Evolutionary conservation across 805 yeast genomes (phyloP), one percentile per base, ranked within the genome.

Genomic region (Lipomyces yamanashiensis): DNA sequence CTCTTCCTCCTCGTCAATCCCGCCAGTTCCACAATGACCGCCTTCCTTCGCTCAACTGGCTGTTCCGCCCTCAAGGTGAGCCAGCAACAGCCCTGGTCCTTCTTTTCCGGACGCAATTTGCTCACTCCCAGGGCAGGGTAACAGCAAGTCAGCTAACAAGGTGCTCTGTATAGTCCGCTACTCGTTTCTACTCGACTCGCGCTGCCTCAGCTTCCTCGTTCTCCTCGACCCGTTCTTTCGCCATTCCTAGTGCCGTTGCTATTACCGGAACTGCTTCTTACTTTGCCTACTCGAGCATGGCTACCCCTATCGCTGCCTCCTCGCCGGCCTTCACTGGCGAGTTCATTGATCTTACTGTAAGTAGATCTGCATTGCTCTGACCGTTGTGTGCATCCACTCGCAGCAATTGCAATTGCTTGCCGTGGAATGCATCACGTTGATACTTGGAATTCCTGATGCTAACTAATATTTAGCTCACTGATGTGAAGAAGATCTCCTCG

Each of bases 321-420:
- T 17, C 58, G 53, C 63, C 67, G 12, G 69, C 53, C 7, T 52
- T 66, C 43, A 54, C 52, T 28, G 66, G 66, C 21, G 65, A 64
- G 45, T 66, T 66, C 28, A 54, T 64, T 43, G 69, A 66, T 50
- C 50, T 66, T 15, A 63, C 68, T n/a, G 67, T 64, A 52, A 21
- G 50, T n/a, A 13, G 36, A 39, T 9, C 36, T 15, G 15, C 10
- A 15, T 15, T 51, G 54, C 28, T 28, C 28, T 21, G 13, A 48
- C 10, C 34, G 37, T 47, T 28, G 15, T 51, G 47, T 8, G 47
- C 47, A 19, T 43, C 21, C 17, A n/a, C 13, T 39, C 4, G n/a
- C 43, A 12, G n/a, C n/a, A 12, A 39, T 13, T 39, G 43, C 43
- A 39, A n/a, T 39, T 3, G 43, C 43, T 39, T 12, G 28, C 28